Conservation (phyloP, 371 early-diverging fungal genomes). For the Mucor sp. region DNA sequence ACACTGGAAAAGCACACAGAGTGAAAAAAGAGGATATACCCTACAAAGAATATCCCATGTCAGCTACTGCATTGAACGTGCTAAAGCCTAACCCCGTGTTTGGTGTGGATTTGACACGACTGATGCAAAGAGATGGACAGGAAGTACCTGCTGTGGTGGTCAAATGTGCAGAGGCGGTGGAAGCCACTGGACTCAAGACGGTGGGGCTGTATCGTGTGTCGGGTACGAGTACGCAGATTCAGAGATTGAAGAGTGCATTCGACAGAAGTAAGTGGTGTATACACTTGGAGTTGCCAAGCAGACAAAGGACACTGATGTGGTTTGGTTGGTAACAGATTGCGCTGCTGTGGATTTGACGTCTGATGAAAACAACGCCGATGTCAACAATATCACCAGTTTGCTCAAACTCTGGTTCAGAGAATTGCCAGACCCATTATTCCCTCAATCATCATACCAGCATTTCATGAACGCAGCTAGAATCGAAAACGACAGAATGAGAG, state of each 20-base stretch:
- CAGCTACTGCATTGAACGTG: slow-evolving; percentile 55
- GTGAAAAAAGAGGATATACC: slow-evolving; percentile 49
- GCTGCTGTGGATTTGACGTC: slow-evolving; percentile 61
- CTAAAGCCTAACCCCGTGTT: slow-evolving; percentile 70
- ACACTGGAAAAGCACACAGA: slow-evolving; percentile 20
- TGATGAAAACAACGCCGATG: slow-evolving; percentile 64
- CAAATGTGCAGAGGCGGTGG: slow-evolving; percentile 79
- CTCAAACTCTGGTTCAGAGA: slow-evolving; percentile 94
- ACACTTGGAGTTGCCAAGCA: no score
- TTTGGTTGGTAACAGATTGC: slow-evolving; percentile 52
- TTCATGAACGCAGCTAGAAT: slow-evolving; percentile 72
- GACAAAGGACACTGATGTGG: no score
- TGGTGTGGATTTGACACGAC: slow-evolving; percentile 60
- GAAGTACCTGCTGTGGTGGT: slow-evolving; percentile 73
- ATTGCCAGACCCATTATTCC: slow-evolving; percentile 85
- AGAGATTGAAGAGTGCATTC: slow-evolving; percentile 67
- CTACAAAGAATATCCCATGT: slow-evolving; percentile 62
- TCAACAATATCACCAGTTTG: slow-evolving; percentile 78
- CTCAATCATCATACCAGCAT: slow-evolving; percentile 59
- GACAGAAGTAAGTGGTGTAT: slow-evolving; percentile 67
- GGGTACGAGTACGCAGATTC: slow-evolving; percentile 71
- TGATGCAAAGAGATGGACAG: slow-evolving; percentile 67
- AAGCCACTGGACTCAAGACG: slow-evolving; percentile 60
- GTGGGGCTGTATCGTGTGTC: slow-evolving; percentile 87
- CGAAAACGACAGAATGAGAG: slow-evolving; percentile 55